A percentile compares a stretch with the other conserved stretches of the same genome.
Conservation (phyloP, 176 grass and related monocot genomes). For the Echinochloa phyllopogon region DNA sequence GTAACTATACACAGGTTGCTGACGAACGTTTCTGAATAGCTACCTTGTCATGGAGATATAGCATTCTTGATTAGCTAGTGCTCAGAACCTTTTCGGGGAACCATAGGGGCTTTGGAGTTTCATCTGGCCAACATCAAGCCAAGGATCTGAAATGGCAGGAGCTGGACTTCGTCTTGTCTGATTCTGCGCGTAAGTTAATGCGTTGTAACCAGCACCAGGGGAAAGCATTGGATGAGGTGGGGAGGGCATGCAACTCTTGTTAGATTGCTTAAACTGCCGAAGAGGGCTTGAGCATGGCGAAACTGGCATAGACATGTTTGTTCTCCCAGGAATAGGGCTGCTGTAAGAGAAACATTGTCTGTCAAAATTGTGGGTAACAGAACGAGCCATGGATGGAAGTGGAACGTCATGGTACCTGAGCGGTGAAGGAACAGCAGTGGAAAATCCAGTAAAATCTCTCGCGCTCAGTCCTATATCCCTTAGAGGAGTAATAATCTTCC, state of each 20-base stretch:
- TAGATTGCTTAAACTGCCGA: conserved; percentile 72
- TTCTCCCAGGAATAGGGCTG: conserved; percentile 56
- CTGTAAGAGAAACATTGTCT: conserved; percentile 32
- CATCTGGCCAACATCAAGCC: conserved; percentile 56
- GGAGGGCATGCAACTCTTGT: conserved; percentile 78
- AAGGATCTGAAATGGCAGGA: conserved; percentile 45
- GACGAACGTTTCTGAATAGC: conserved; percentile 23
- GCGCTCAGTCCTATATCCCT: conserved; percentile 58
- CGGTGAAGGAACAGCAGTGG: conserved; percentile 58
- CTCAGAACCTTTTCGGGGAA: conserved; percentile 77
- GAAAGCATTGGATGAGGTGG: conserved; percentile 67
- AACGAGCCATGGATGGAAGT: conserved; percentile 15
- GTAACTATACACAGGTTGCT: conserved; percentile 11
- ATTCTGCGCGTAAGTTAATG: conserved; percentile 45
- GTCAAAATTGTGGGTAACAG: conserved; percentile 24
- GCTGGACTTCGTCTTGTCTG: conserved; percentile 47
- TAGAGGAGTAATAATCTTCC: conserved; percentile 66
- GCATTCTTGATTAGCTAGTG: not conserved
- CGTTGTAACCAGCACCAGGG: conserved; percentile 39
- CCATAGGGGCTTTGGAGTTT: conserved; percentile 60
- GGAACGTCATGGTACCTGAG: conserved; percentile 46
- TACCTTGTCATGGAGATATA: not conserved
- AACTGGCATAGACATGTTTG: conserved; percentile 79
- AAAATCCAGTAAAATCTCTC: conserved; percentile 52
- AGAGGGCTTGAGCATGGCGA: conserved; percentile 84